These are phyloP conservation scores for Aphanomyces astaci DNA, from an alignment of 352 stramenopile genomes.

Conservation along the genomic window DNA sequence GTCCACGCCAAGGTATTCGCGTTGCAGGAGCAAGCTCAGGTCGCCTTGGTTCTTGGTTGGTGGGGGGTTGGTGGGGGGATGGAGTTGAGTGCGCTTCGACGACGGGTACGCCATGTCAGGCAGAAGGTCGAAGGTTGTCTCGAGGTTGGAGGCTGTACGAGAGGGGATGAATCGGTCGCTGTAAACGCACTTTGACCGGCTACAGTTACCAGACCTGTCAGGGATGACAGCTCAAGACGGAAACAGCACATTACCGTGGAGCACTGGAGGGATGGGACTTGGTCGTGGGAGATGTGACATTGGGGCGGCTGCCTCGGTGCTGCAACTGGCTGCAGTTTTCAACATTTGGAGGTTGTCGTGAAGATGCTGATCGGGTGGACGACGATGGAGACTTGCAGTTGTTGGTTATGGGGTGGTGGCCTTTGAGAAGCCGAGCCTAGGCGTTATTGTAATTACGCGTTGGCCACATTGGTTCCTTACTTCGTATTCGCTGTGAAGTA, in stretches of 20 bases:
- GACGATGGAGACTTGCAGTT: not conserved
- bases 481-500: conserved; percentile 13
- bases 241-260: too few relatives aligned
- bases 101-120: conserved; percentile 32
- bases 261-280: not conserved
- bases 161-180: conserved; percentile 84
- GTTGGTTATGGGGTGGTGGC: not conserved
- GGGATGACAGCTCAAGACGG: too few relatives aligned
- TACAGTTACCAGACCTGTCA: too few relatives aligned
- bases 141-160: conserved; percentile 57
- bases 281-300: not conserved
- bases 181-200: conserved; percentile 66
- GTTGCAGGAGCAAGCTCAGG: not conserved
- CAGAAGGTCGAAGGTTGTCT: conserved; percentile 58
- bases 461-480: too few relatives aligned
- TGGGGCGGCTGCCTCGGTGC: not conserved
- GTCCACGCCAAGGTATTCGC: conserved; percentile 1
- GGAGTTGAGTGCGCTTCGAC: not conserved
- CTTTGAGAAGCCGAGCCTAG: not conserved
- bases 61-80: not conserved
- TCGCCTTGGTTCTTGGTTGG: not conserved
- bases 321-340: not conserved
- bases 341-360: not conserved
- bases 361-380: not conserved
- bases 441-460: too few relatives aligned